Base-by-base conservation (phyloP, 805 yeast genomes). In the Cyberlindnera sargentensis region DNA sequence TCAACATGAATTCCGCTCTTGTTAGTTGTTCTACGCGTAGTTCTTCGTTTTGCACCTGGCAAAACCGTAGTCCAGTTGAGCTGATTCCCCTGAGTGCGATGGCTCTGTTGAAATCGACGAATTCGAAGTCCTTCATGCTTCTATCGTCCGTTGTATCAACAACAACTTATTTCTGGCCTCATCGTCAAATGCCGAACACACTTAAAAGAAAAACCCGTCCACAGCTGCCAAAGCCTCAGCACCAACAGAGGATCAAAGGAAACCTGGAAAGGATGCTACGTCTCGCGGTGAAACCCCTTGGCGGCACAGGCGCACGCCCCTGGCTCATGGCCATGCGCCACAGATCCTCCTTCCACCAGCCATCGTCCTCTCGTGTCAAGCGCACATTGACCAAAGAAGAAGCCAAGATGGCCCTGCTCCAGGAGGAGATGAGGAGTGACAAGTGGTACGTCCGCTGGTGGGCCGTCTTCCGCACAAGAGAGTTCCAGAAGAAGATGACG, bases 401-500 rank as follows among this genome's bases (percentile, higher is more conserved):
- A 37, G 31, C 59, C 4, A 66, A 63, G 4, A 42, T 47, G 26
- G 66, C 62, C 39, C 55, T 55, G 39, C 53, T 65, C 4, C 67
- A 67, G 37, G 55, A 51, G 23, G 64, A 61, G 31, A 39, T 67
- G 47, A 59, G 63, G 30, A 67, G 72, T 0, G 52, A 54, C 4
- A 58, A 62, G 40, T 52, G 71, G 53, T 54, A 63, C 33, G 52
- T 67, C 20, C 67, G 76, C 56, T 76, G 76, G 72, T 80, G 79
- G 37, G 81, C 82, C 4, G 65, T 64, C 31, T 64, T 72, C 7
- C 64, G 80, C 43, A 71, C 82, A 3, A 72, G 73, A 42, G 71
- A 73, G 42, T 83, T 83, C 62, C 74, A 76, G 47, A 78, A 73
- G 53, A 72, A 73, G 40, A 70, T 83, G 70, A 80, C 89, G 5